Conservation (phyloP, 139 green algal genomes). For the Chlorella vulgaris region DNA sequence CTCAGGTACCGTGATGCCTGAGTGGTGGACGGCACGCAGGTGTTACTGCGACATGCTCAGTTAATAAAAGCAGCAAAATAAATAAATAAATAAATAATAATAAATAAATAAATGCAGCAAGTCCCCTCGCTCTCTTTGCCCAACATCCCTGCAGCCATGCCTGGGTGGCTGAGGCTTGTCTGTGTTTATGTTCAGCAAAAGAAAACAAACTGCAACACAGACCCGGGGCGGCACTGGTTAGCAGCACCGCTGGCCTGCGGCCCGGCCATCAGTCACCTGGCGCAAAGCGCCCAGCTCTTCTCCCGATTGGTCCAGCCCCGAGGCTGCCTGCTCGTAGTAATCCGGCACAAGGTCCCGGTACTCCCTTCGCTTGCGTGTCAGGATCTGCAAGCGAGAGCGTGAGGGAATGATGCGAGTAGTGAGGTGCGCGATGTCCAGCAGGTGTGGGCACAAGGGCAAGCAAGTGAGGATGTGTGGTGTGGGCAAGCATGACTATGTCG, state of each 20-base stretch:
- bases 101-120: too few relatives aligned
- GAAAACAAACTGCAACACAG: too few relatives aligned
- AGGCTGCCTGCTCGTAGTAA: conserved; percentile 79
- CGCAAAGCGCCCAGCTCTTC: conserved; percentile 83
- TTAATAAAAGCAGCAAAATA: too few relatives aligned
- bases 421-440: not conserved
- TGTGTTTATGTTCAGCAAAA: too few relatives aligned
- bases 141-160: too few relatives aligned
- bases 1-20: not conserved
- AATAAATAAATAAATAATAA: too few relatives aligned
- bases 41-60: too few relatives aligned
- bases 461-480: too few relatives aligned
- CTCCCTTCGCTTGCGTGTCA: conserved; percentile 84
- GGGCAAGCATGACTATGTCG: too few relatives aligned
- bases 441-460: too few relatives aligned
- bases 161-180: too few relatives aligned
- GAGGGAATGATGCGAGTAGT: not conserved
- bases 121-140: too few relatives aligned
- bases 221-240: not conserved
- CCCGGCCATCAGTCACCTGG: conserved; percentile 61
- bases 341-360: conserved; percentile 66
- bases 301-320: conserved; percentile 46
- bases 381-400: conserved; percentile 47
- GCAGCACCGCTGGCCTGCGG: not conserved
- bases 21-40: not conserved